These are phyloP conservation scores for Trichopus zeylanicus DNA, from an alignment of 116 monocot genomes.

Conservation along the genomic window DNA sequence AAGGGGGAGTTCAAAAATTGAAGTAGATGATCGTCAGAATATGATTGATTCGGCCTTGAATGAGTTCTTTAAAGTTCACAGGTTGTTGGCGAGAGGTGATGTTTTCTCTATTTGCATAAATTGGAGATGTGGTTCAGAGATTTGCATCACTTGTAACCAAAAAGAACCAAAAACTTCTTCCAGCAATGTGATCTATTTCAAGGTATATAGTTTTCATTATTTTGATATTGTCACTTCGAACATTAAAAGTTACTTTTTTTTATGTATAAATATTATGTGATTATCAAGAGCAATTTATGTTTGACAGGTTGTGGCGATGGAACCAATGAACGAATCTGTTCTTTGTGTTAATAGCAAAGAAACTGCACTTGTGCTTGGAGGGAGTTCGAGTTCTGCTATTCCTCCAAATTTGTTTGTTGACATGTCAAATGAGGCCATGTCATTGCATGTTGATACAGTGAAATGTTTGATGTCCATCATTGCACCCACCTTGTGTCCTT, in stretches of 20 bases:
- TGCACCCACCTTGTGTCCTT: conserved; percentile 59
- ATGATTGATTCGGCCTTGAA: conserved; percentile 75
- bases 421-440: conserved; percentile 14
- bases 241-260: background rate
- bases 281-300: background rate
- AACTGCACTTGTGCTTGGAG: conserved; percentile 87
- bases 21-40: conserved; percentile 63
- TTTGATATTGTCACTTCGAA: background rate
- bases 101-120: conserved; percentile 54
- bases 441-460: conserved; percentile 66
- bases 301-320: conserved; percentile 68
- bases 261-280: background rate
- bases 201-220: conserved; percentile 26
- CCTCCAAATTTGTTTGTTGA: conserved; percentile 56
- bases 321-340: conserved; percentile 58
- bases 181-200: conserved; percentile 67
- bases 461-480: conserved; percentile 54
- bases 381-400: conserved; percentile 61
- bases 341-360: conserved; percentile 54
- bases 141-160: conserved; percentile 54
- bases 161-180: conserved; percentile 14
- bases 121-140: conserved; percentile 73
- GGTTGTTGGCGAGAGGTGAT: conserved; percentile 75
- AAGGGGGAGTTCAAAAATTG: conserved; percentile 37
- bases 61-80: conserved; percentile 74